A percentile compares a stretch with the other conserved stretches of the same genome.
These are phyloP conservation scores for Pneumocystis murina DNA, from an alignment of 1,139 yeast species.

Conservation along the genomic window DNA sequence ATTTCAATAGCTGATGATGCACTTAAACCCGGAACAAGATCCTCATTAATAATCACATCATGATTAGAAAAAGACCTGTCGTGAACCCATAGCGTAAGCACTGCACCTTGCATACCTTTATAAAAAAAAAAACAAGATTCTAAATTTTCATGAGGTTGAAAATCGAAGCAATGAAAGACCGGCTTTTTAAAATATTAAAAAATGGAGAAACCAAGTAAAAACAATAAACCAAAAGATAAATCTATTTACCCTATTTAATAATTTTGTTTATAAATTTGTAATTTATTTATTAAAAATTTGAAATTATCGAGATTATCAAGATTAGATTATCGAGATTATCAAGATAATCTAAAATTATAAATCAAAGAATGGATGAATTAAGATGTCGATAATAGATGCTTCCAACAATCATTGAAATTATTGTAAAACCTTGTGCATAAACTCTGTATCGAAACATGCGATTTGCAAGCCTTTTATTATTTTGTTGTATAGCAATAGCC, in stretches of 20 bases:
- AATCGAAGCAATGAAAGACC: too few species aligned
- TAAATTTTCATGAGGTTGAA: background rate
- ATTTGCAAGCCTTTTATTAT: conserved; percentile 7
- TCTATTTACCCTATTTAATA: too few species aligned
- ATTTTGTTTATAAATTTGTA: too few species aligned
- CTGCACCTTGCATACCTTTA: background rate
- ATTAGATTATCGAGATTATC: too few species aligned
- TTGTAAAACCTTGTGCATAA: conserved; percentile 11
- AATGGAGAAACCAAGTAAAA: too few species aligned
- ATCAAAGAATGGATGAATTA: background rate
- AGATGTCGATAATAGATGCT: conserved; percentile 9
- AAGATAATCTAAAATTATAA: too few species aligned
- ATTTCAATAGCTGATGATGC: conserved; percentile 69
- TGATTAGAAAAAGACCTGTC: conserved; percentile 46
- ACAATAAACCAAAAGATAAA: too few species aligned
- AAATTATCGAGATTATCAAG: too few species aligned
- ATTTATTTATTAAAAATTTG: too few species aligned
- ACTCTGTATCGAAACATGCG: conserved; percentile 10
- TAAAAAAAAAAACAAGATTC: background rate
- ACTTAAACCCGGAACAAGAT: conserved; percentile 41
- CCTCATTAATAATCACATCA: conserved; percentile 48
- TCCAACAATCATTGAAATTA: conserved; percentile 10
- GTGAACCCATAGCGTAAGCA: conserved; percentile 55
- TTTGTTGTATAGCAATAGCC: conserved; percentile 5
- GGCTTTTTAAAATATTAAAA: too few species aligned